phyloP scores from a whole-genome alignment of 1,139 yeast genomes.

The Hansenula lynferdii region DNA sequence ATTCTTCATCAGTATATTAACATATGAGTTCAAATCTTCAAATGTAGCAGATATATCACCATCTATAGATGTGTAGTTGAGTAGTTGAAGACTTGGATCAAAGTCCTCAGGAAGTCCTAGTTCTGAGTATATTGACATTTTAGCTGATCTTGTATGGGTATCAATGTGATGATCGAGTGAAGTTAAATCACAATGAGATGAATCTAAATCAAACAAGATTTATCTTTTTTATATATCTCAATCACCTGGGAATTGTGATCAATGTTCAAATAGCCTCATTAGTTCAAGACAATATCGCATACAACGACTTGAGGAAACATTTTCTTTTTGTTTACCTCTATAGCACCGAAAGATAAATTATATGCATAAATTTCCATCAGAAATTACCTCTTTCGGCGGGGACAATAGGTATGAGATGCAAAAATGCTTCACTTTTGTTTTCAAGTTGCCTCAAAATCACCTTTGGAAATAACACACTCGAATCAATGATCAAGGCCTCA shows the following conservation, averaged over 20 bases:
- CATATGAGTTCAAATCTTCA: constrained; percentile 25
- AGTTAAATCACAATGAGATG: background rate
- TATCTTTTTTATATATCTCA: background rate
- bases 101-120: constrained; percentile 8
- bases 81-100: constrained; percentile 20
- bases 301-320: background rate
- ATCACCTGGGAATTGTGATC: background rate
- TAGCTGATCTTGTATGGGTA: background rate
- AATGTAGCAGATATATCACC: constrained; percentile 25
- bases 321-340: background rate
- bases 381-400: background rate
- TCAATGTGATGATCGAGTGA: background rate
- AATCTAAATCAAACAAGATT: background rate
- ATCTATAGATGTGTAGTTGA: constrained; percentile 27
- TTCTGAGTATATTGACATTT: background rate
- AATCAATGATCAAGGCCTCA: no score
- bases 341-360: background rate
- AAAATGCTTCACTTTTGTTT: background rate
- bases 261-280: background rate
- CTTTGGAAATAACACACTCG: no score
- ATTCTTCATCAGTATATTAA: constrained; percentile 14
- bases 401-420: background rate
- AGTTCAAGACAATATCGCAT: background rate
- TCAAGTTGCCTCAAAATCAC: background rate
- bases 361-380: background rate